Evolutionary conservation across 202 grass and related monocot species (phyloP).

Genomic region (Brachypodium distachyon): DNA sequence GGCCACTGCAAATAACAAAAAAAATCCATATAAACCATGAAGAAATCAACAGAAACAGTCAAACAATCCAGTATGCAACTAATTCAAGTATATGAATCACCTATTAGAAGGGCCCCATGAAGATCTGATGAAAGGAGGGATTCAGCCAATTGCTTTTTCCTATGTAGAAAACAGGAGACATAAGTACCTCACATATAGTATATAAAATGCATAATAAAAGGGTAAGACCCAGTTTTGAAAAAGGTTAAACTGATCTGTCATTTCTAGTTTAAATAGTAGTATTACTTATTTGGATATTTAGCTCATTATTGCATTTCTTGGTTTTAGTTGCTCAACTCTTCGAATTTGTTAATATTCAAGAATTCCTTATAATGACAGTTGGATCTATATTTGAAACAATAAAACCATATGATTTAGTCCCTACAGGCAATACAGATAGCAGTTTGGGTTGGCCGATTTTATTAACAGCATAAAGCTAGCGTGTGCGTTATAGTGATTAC

Average conservation of each 20-base stretch:
- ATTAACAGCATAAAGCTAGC: neutral
- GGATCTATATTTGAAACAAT: neutral
- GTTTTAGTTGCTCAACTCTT: constrained; percentile 6
- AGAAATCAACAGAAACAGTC: neutral
- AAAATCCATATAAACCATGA: constrained; percentile 4
- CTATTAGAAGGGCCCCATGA: constrained; percentile 64
- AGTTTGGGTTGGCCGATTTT: neutral
- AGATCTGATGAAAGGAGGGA: constrained; percentile 69
- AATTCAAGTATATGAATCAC: constrained; percentile 19
- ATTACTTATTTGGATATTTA: neutral
- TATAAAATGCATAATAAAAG: neutral
- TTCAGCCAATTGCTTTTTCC: constrained; percentile 64
- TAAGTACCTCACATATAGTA: constrained; percentile 11
- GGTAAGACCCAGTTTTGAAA: neutral
- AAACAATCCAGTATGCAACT: neutral
- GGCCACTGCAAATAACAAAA: constrained; percentile 43
- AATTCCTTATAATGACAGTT: neutral
- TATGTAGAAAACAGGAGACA: constrained; percentile 19
- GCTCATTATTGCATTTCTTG: neutral
- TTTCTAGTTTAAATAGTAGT: too few relatives aligned
- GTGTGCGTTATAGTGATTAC: neutral
- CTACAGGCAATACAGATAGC: neutral
- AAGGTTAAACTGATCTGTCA: neutral
- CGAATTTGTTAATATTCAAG: constrained; percentile 14
- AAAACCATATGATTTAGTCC: neutral